Evolutionary conservation across 805 yeast genomes (phyloP), one percentile per base, ranked within the genome.

Genomic region (Groenewaldozyma salmanticensis): DNA sequence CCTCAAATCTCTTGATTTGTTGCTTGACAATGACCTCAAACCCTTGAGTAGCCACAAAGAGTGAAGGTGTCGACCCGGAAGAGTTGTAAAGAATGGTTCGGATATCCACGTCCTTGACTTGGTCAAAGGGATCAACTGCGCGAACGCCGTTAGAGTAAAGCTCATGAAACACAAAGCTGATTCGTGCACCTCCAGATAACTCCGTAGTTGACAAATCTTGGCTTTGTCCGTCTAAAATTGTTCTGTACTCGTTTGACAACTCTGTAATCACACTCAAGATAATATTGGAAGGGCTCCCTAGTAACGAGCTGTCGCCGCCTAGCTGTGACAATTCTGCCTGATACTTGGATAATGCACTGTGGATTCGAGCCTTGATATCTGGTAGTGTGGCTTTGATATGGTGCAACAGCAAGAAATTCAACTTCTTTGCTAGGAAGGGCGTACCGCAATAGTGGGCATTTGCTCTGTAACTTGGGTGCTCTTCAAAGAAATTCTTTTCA

Each of bases 361-460:
- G 94, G 55, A 88, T 84, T 61, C 92, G 79, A 64, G 80, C 75
- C 65, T 87, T 92, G 57, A 92, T 90, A 52, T 92, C 98, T 17
- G 98, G 98, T 58, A 82, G 67, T 6, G 88, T 82, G 42, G 80
- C 77, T 62, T 80, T 78, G 61, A 92, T 92, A 65, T 92, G 98
- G 60, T 82, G 88, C 61, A 88, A 71, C 53, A 92, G 73, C 53
- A 92, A 88, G 33, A 81, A 77, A 64, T 88, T 92, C 58, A 92
- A 75, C 59, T 88, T 85, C 64, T 86, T 85, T 40, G 97, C 96
- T 56, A 92, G 71, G 63, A 81, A 92, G 32, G 96, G 95, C 7
- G 98, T 92, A 64, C 98, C 98, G 65, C 96, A 88, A 66, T 79
- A 88, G 55, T 82, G 90, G 9, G 95, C 87, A 61, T 88, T 90